phyloP scores from a whole-genome alignment of 1,139 yeast species.

The Zygotorulaspora mrakii region DNA sequence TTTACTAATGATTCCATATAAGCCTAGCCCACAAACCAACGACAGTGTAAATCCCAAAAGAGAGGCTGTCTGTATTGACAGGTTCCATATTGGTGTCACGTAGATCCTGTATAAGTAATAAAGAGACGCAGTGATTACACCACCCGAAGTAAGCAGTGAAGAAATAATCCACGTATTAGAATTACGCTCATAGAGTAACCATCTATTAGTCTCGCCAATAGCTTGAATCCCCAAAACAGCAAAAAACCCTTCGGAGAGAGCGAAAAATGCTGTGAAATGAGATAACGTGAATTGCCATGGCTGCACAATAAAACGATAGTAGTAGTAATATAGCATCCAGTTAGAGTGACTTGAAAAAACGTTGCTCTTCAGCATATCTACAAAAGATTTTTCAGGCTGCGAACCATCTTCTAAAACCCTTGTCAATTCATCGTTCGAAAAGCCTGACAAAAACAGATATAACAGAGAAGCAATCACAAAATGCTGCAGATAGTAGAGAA shows the following conservation, averaged over 20 bases:
- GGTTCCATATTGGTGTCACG: conserved; percentile 60
- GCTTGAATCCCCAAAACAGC: conserved; percentile 86
- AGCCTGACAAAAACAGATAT: conserved; percentile 53
- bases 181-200: conserved; percentile 45
- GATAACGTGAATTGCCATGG: conserved; percentile 70
- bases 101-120: conserved; percentile 82
- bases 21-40: conserved; percentile 65
- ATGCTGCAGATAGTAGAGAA: conserved; percentile 70
- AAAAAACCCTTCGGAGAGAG: conserved; percentile 89
- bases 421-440: conserved; percentile 35
- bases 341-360: conserved; percentile 16
- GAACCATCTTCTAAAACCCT: conserved; percentile 22
- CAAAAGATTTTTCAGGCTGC: conserved; percentile 33
- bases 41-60: conserved; percentile 82
- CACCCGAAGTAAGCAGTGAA: conserved; percentile 69
- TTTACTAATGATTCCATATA: conserved; percentile 79
- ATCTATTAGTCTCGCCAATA: conserved; percentile 74
- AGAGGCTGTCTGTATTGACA: conserved; percentile 73
- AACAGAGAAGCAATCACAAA: conserved; percentile 76
- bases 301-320: conserved; percentile 42
- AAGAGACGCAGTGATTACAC: conserved; percentile 67
- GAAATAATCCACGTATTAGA: conserved; percentile 73
- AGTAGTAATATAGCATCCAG: conserved; percentile 31
- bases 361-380: conserved; percentile 16
- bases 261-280: conserved; percentile 83